These are phyloP conservation scores for Phalaenopsis hybrid DNA, from an alignment of 116 monocot genomes.

Conservation along the genomic window DNA sequence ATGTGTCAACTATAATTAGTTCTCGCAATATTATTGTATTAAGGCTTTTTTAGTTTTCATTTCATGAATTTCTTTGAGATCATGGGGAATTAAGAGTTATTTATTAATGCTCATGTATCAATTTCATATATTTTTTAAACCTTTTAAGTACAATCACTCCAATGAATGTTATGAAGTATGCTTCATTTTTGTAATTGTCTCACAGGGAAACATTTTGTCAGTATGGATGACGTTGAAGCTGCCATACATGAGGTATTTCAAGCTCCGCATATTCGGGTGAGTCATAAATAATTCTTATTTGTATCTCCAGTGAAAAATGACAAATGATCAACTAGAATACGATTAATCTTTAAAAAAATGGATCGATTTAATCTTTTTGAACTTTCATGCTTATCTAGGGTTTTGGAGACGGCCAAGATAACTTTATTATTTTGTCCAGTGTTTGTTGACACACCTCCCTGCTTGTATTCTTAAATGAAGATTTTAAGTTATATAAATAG, in stretches of 20 bases:
- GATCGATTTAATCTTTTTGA: background rate
- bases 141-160: background rate
- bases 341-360: background rate
- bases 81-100: background rate
- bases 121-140: background rate
- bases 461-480: background rate
- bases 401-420: background rate
- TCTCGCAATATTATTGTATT: background rate
- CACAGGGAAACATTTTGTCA: conserved; percentile 53
- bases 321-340: background rate
- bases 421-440: background rate
- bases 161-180: background rate
- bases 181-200: conserved; percentile 1
- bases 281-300: conserved; percentile 1
- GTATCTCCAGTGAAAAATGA: background rate
- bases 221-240: conserved; percentile 72
- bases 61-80: background rate
- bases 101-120: background rate
- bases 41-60: background rate
- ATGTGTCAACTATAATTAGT: background rate
- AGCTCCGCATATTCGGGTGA: conserved; percentile 93
- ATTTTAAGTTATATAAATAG: background rate
- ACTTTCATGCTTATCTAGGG: background rate
- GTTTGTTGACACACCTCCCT: background rate
- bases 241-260: conserved; percentile 92